A percentile compares a stretch with the other conserved stretches of the same genome.
Conservation (phyloP, 1,284 basidiomycete genomes). For the Fereydounia khargensis region DNA sequence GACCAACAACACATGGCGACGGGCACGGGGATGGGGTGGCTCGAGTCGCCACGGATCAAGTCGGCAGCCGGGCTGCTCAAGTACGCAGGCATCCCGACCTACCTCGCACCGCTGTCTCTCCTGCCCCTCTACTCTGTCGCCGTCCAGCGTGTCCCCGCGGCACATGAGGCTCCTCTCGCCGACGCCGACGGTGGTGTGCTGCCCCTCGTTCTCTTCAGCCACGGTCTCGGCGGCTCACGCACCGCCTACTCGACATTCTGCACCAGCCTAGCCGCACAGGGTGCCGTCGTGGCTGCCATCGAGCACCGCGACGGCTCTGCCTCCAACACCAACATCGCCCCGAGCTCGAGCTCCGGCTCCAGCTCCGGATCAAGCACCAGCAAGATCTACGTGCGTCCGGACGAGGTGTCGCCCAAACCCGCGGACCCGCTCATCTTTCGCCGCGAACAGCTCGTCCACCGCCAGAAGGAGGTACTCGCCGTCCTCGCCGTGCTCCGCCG, state of each 20-base stretch:
- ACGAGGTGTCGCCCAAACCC: conserved; percentile 26
- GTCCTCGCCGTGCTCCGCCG: conserved; percentile 20
- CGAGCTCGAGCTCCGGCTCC: neutral
- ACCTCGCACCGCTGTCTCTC: conserved; percentile 34
- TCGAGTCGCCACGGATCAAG: conserved; percentile 25
- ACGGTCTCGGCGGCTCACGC: conserved; percentile 42
- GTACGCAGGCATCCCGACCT: conserved; percentile 41
- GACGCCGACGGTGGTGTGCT: conserved; percentile 10
- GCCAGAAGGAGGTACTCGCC: conserved; percentile 35
- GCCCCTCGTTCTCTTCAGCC: conserved; percentile 43
- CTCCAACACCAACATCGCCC: conserved; percentile 23
- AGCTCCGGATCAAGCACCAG: conserved; percentile 7
- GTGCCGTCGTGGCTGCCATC: conserved; percentile 44
- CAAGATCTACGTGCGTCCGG: conserved; percentile 32
- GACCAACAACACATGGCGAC: no score
- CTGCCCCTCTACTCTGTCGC: conserved; percentile 33
- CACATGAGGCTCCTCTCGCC: conserved; percentile 8
- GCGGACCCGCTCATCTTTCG: conserved; percentile 18
- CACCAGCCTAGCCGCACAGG: conserved; percentile 33
- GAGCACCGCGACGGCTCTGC: conserved; percentile 48
- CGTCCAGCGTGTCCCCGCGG: conserved; percentile 20
- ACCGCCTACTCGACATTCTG: conserved; percentile 42
- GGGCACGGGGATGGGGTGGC: conserved; percentile 17
- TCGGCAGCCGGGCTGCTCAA: conserved; percentile 42
- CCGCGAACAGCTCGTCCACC: conserved; percentile 34